Evolutionary conservation across 352 stramenopile species (phyloP), one percentile per base, ranked within the genome.

Genomic region (Phytophthora ramorum): DNA sequence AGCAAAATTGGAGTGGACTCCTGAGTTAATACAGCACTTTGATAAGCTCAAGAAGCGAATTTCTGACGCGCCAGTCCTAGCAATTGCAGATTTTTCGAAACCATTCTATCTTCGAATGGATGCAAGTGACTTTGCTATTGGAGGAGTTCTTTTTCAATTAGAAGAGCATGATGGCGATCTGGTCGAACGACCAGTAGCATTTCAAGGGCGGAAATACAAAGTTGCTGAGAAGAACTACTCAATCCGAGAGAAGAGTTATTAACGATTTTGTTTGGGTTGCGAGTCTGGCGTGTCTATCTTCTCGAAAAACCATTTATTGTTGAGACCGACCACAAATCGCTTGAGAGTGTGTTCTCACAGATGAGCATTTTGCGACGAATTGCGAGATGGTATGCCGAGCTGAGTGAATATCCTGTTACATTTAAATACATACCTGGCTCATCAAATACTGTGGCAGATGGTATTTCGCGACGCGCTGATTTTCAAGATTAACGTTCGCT

Each of bases 181-280:
- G 12, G 37, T 56, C n/a, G 55, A 63, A 26, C 24, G 55, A 34
- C 55, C 55, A 17, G 20, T 63, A 24, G 45, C 56, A 20, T 64
- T 64, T 34, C 8, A 9, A 22, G 56, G 56, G 2, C 16, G 56
- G 37, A 64, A 64, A 10, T 63, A 63, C 13, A 19, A 30, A 16
- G 37, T 19, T 5, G 46, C 45, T 3, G 56, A 63, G 24, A 48
- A 32, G 4, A 56, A 45, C 28, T 50, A 64, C 24, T 28, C 45
- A 2, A 48, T 55, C 41, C 30, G 56, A 3, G 46, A 64, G 37
- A 64, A 64, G 56, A 64, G 24, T 43, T 64, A 51, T 50, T 64
- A 13, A 37, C 56, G n/a, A 56, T 56, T n/a, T 2, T 64, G 1
- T 50, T 51, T 19, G 56, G 45, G 0, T 22, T 64, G 4, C 46